Evolutionary conservation across 768 basidiomycete species (phyloP).

Genomic region (Lepiota venenata): DNA sequence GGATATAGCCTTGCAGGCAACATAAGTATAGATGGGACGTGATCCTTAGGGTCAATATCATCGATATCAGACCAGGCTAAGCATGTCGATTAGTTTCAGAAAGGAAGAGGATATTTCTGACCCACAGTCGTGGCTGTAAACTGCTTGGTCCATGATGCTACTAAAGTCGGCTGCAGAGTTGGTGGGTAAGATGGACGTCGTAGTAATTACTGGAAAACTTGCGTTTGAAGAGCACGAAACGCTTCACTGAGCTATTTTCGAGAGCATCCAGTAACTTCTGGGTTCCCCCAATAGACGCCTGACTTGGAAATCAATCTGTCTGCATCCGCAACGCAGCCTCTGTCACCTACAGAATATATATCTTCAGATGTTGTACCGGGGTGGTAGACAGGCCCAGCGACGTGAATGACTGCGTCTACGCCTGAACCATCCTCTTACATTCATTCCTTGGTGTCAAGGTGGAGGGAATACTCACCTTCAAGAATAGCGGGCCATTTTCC

Average conservation of each 20-base stretch:
- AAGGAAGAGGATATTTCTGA: neutral
- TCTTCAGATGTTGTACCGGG: no score
- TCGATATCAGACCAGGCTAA: neutral
- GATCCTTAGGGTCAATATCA: neutral
- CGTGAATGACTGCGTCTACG: no score
- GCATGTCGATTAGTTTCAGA: no score
- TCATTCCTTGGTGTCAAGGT: no score
- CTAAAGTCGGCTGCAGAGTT: neutral
- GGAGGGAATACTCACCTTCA: no score
- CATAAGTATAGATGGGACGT: neutral
- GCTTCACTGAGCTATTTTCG: neutral
- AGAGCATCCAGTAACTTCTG: neutral
- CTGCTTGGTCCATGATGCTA: neutral
- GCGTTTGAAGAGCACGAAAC: neutral
- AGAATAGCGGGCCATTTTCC: no score
- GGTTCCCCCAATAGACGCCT: neutral
- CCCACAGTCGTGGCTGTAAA: neutral
- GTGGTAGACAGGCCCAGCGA: no score
- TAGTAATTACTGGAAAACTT: neutral
- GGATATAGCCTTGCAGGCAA: neutral
- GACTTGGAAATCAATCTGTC: neutral
- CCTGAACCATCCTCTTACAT: no score
- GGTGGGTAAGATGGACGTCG: neutral
- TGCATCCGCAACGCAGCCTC: no score
- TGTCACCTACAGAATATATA: no score